Percentiles rank a stretch among this genome's conserved stretches.
Conservation (phyloP, 495 filamentous ascomycete species). For the Cercophora samala region DNA sequence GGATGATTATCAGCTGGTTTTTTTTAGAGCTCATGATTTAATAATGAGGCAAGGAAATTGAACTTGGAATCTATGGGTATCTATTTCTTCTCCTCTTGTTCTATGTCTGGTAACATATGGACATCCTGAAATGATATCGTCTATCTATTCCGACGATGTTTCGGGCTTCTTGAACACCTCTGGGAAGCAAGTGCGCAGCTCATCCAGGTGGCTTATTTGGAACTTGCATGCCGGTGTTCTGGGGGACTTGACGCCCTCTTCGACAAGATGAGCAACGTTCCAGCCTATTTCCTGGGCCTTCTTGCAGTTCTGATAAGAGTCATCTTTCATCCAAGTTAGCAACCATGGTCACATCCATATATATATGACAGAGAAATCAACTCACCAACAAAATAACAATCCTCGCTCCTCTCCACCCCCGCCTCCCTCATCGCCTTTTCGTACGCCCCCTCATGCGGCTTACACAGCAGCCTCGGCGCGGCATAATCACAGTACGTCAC, state of each 20-base stretch:
- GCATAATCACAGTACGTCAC: constrained; percentile 90
- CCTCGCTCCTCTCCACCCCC: constrained; percentile 50
- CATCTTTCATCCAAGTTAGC: constrained; percentile 53
- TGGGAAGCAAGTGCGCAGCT: constrained; percentile 69
- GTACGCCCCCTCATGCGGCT: constrained; percentile 81
- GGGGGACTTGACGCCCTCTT: constrained; percentile 61
- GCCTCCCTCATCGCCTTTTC: constrained; percentile 72
- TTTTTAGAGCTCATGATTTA: background rate
- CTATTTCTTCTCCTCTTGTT: background rate
- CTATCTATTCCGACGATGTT: background rate
- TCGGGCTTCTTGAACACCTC: constrained; percentile 61
- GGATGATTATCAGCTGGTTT: background rate
- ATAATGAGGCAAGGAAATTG: background rate
- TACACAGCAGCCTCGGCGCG: constrained; percentile 66
- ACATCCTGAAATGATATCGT: background rate
- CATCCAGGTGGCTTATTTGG: constrained; percentile 66
- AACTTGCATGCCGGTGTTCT: constrained; percentile 58
- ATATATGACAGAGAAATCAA: background rate
- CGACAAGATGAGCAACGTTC: constrained; percentile 77
- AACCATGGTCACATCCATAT: background rate
- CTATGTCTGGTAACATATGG: background rate
- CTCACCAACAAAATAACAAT: constrained; percentile 86
- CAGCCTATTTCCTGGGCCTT: constrained; percentile 73
- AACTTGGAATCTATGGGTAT: background rate
- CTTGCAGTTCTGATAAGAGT: constrained; percentile 72